Evolutionary conservation across 176 grass and related monocot species (phyloP).

Genomic region (Oryza rufipogon): DNA sequence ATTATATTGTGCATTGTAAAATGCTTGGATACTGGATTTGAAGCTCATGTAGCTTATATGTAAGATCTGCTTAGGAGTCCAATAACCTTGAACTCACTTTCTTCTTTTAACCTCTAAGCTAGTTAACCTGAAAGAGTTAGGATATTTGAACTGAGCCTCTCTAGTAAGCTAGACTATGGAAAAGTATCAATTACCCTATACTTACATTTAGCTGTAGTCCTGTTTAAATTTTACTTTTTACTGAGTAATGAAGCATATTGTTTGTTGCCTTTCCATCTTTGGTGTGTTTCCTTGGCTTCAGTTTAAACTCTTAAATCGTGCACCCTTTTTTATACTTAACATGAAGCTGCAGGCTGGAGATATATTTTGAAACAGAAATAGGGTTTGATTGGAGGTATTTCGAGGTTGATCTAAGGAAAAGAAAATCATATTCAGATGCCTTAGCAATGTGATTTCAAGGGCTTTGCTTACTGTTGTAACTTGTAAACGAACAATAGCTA

Average conservation of each 20-base stretch:
- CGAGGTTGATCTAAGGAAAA: background rate
- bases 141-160: background rate
- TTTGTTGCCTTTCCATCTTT: background rate
- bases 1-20: background rate
- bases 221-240: background rate
- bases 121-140: background rate
- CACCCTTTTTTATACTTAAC: background rate
- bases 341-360: background rate
- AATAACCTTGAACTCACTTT: background rate
- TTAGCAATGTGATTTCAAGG: background rate
- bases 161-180: background rate
- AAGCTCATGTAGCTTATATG: slow-evolving; percentile 8
- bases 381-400: background rate
- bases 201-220: background rate
- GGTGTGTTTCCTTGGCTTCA: background rate
- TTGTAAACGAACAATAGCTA: background rate
- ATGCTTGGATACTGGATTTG: background rate
- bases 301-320: background rate
- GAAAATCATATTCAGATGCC: background rate
- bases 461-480: background rate
- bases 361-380: background rate
- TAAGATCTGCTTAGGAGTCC: slow-evolving; percentile 6
- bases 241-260: background rate
- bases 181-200: slow-evolving; percentile 7
- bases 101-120: background rate